phyloP scores from a whole-genome alignment of 208 protist genomes.

The Trypanosoma brucei region DNA sequence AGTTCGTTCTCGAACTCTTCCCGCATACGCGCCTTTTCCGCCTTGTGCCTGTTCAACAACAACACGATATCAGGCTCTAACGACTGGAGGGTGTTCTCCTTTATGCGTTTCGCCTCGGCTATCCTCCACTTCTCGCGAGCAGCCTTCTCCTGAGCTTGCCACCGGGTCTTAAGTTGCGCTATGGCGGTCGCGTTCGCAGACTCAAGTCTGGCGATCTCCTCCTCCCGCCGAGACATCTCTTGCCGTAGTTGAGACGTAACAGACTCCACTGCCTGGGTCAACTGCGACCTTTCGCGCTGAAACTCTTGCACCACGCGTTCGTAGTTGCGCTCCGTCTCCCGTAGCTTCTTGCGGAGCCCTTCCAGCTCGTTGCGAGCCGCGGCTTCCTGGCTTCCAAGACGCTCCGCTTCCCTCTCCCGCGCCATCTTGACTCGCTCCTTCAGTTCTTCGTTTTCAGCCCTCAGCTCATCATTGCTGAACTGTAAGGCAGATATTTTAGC shows the following conservation, averaged over 20 bases:
- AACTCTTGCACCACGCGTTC: constrained; percentile 33
- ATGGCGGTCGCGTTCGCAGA: constrained; percentile 62
- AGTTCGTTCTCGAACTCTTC: constrained; percentile 88
- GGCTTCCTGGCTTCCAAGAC: constrained; percentile 30
- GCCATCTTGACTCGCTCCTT: constrained; percentile 33
- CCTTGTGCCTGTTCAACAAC: constrained; percentile 88
- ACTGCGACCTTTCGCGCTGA: constrained; percentile 42
- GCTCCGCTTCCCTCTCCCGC: constrained; percentile 32
- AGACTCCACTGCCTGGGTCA: constrained; percentile 47
- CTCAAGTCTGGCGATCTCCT: constrained; percentile 56
- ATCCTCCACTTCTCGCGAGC: constrained; percentile 80
- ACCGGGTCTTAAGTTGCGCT: constrained; percentile 52
- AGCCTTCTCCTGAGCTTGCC: constrained; percentile 77
- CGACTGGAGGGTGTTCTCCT: constrained; percentile 86
- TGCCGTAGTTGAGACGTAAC: constrained; percentile 54
- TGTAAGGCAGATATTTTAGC: constrained; percentile 69
- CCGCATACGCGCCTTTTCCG: constrained; percentile 83
- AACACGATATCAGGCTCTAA: constrained; percentile 90
- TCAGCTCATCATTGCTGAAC: constrained; percentile 72
- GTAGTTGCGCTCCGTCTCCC: constrained; percentile 26
- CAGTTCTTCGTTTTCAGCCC: constrained; percentile 65
- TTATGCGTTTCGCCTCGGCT: constrained; percentile 85
- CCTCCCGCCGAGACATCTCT: constrained; percentile 38
- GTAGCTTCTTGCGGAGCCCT: constrained; percentile 31
- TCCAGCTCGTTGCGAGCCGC: constrained; percentile 39